phyloP scores from a whole-genome alignment of 2,329 filamentous ascomycete species.

The Xenoacremonium recifei region DNA sequence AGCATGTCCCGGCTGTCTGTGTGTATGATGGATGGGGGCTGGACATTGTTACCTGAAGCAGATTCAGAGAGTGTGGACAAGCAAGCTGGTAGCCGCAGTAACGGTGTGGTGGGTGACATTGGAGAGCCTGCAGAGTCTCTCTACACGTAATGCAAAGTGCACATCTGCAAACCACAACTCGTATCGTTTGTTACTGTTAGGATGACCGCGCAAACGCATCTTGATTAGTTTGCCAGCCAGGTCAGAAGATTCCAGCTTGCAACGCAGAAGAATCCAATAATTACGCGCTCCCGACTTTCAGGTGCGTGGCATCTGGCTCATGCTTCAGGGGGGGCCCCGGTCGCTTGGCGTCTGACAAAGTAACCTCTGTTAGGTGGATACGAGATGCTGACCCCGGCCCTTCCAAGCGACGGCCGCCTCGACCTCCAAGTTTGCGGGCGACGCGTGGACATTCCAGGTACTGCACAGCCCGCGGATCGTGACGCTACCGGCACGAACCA shows the following conservation, averaged over 20 bases:
- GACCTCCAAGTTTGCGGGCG: background rate
- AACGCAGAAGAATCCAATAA: background rate
- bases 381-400: constrained; percentile 23
- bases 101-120: too few species aligned
- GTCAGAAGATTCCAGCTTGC: background rate
- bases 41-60: background rate
- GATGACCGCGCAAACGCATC: background rate
- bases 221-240: too few species aligned
- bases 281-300: background rate
- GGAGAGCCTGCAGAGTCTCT: too few species aligned
- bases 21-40: background rate
- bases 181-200: background rate
- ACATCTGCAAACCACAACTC: too few species aligned
- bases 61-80: too few species aligned
- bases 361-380: constrained; percentile 28
- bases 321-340: background rate
- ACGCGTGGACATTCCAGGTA: constrained; percentile 13
- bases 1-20: background rate
- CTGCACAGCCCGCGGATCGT: constrained; percentile 24
- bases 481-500: constrained; percentile 10
- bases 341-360: constrained; percentile 8
- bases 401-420: constrained; percentile 4
- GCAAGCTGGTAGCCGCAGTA: too few species aligned
- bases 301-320: background rate
- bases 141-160: too few species aligned